Percentiles rank a stretch among this genome's conserved stretches.
phyloP scores from a whole-genome alignment of 345 rosid genomes.

The Odontarrhena argentea region DNA sequence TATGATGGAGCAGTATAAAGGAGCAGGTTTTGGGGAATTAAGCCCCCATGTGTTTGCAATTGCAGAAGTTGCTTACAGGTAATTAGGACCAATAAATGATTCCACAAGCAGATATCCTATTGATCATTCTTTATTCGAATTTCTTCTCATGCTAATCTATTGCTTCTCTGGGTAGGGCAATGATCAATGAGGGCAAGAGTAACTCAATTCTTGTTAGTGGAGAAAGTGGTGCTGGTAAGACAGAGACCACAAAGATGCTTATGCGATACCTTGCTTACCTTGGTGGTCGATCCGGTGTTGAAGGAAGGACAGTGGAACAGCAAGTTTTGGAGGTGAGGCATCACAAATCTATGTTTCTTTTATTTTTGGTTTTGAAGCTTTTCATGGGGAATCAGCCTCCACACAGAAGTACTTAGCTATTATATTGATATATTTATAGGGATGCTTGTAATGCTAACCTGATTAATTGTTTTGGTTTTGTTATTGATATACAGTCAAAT shows the following conservation, averaged over 20 bases:
- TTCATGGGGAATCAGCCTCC: slow-evolving; percentile 21
- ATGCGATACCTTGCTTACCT: slow-evolving; percentile 98
- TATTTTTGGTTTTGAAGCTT: background rate
- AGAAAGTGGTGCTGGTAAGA: slow-evolving; percentile 99
- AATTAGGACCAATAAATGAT: slow-evolving; percentile 25
- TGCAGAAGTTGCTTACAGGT: slow-evolving; percentile 99
- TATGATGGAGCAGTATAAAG: slow-evolving; percentile 99
- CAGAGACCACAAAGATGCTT: slow-evolving; percentile 99
- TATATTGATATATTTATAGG: slow-evolving; percentile 2
- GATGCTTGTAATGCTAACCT: slow-evolving; percentile 31
- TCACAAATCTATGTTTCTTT: slow-evolving; percentile 18
- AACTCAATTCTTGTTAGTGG: slow-evolving; percentile 99
- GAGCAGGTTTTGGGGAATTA: slow-evolving; percentile 95
- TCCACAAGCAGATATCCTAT: slow-evolving; percentile 7
- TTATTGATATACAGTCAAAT: slow-evolving; percentile 71
- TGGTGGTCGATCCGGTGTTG: slow-evolving; percentile 99
- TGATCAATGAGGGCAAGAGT: slow-evolving; percentile 98
- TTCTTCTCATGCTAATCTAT: slow-evolving; percentile 39
- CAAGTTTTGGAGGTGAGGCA: slow-evolving; percentile 95
- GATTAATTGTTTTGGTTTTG: slow-evolving; percentile 37
- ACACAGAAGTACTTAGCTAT: slow-evolving; percentile 14
- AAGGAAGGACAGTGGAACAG: slow-evolving; percentile 99
- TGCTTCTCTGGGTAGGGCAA: slow-evolving; percentile 62
- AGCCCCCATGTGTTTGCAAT: slow-evolving; percentile 99
- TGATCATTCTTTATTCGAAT: slow-evolving; percentile 20